phyloP scores from a whole-genome alignment of 1,284 basidiomycete genomes.

The Cerioporus squamosus region DNA sequence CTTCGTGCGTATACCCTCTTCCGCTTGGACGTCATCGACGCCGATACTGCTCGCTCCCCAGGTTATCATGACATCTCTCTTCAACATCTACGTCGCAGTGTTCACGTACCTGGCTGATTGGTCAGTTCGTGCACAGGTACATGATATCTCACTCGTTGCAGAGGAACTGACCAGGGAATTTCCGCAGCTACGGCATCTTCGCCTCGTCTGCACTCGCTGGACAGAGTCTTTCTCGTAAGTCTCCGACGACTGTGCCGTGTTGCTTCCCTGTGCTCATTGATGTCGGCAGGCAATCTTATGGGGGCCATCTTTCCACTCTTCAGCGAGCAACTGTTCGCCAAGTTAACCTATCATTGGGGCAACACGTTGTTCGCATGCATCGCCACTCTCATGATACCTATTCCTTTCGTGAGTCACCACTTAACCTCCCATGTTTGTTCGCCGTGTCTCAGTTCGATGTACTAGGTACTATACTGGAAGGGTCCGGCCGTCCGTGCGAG shows the following conservation, averaged over 20 bases:
- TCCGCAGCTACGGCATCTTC: slow-evolving; percentile 65
- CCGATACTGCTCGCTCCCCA: slow-evolving; percentile 1
- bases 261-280: not conserved
- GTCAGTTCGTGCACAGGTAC: slow-evolving; percentile 39
- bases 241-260: not conserved
- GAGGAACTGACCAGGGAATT: not conserved
- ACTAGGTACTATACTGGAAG: slow-evolving; percentile 61
- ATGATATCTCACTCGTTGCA: no score
- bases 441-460: not conserved
- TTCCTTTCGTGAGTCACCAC: slow-evolving; percentile 58
- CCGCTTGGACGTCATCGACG: no score
- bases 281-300: slow-evolving; percentile 54
- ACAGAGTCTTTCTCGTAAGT: slow-evolving; percentile 71
- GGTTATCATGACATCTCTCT: slow-evolving; percentile 54
- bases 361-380: slow-evolving; percentile 70
- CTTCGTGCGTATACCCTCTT: slow-evolving; percentile 38
- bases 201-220: slow-evolving; percentile 81
- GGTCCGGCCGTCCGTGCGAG: slow-evolving; percentile 63
- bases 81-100: slow-evolving; percentile 66
- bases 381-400: slow-evolving; percentile 62
- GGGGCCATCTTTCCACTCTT: slow-evolving; percentile 69
- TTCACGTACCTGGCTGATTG: slow-evolving; percentile 79
- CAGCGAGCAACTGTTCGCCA: slow-evolving; percentile 62
- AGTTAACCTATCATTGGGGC: slow-evolving; percentile 71
- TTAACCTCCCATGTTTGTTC: no score